Evolutionary conservation across 2,329 filamentous ascomycete species (phyloP), one percentile per base, ranked within the genome.

Genomic region (Aspergillus candidus): DNA sequence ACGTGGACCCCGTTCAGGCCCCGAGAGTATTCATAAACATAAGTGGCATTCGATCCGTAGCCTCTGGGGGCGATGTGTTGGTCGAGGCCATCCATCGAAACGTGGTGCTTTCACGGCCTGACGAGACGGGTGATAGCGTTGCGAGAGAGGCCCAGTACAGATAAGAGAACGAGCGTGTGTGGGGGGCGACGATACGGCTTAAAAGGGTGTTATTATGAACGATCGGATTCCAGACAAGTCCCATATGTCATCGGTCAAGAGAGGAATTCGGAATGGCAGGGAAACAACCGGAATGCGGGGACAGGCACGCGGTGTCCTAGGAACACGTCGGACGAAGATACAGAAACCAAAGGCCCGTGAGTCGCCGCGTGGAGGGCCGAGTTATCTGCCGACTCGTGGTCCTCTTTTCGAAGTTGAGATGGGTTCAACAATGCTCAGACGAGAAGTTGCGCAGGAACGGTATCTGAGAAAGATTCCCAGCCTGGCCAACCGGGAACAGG

Each of bases 1-100:
- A 70, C 59, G 40, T 70, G 56, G 35, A 71, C 67, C 17, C 68
- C 68, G 18, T 47, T 51, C 13, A 70, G 38, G 1, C 68, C 68
- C 40, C 67, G 52, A 3, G 68, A 69, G 44, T 66, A 70, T 44
- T 66, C 63, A 38, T 63, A 64, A 35, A 68, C 53, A 47, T 71
- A 70, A 14, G 65, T 69, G n/a, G 53, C 53, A 44, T 70, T 69
- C 22, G 52, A 43, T 49, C 57, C 54, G 46, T 58, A 61, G 42
- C 51, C 41, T 50, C 62, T 53, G 41, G 52, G 52, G 48, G 52
- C 53, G 33, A 60, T 45, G 40, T 47, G 53, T 40, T 50, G 49
- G 36, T 37, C 39, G 40, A 51, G 43, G 36, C 49, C 50, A 45
- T 60, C 61, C 62, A 65, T 65, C 54, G 51, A 55, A 52, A 31